These are phyloP conservation scores for Mrakia frigida DNA, from an alignment of 768 basidiomycete species.

Conservation along the genomic window DNA sequence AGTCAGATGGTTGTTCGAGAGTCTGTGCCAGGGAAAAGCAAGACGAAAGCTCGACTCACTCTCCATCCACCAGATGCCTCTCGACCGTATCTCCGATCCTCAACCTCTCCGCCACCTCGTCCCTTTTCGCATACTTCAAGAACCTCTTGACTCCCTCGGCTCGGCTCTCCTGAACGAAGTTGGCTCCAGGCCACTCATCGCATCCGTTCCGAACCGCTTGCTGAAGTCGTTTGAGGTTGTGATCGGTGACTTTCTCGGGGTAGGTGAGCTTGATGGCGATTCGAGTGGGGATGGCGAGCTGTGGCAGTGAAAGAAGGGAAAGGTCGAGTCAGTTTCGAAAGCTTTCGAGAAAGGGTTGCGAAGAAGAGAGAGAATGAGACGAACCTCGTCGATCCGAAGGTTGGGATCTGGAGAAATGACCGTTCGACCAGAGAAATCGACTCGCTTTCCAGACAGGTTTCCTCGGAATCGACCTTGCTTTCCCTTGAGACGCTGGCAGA, in stretches of 20 bases:
- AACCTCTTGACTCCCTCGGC: constrained; percentile 73
- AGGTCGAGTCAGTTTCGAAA: background rate
- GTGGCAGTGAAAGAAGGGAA: background rate
- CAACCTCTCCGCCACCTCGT: constrained; percentile 71
- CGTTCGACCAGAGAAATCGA: constrained; percentile 95
- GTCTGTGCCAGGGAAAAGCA: constrained; percentile 19
- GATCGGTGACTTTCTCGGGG: constrained; percentile 85
- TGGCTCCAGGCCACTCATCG: constrained; percentile 90
- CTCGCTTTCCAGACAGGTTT: constrained; percentile 96
- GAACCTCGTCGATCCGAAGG: constrained; percentile 86
- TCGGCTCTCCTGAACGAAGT: constrained; percentile 67
- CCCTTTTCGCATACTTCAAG: constrained; percentile 76
- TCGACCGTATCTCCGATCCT: constrained; percentile 88
- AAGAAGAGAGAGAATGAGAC: constrained; percentile 10
- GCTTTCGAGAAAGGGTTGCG: background rate
- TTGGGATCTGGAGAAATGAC: constrained; percentile 99
- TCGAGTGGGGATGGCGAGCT: constrained; percentile 86
- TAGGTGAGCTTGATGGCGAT: constrained; percentile 93
- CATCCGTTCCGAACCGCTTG: constrained; percentile 80
- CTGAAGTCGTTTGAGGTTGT: constrained; percentile 75
- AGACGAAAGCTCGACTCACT: constrained; percentile 49
- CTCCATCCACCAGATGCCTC: constrained; percentile 88
- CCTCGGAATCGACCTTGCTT: constrained; percentile 99
- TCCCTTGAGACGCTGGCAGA: constrained; percentile 95
- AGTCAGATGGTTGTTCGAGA: background rate